Base-by-base conservation (phyloP, 306 rosid species). In the Dryas alaskensis region DNA sequence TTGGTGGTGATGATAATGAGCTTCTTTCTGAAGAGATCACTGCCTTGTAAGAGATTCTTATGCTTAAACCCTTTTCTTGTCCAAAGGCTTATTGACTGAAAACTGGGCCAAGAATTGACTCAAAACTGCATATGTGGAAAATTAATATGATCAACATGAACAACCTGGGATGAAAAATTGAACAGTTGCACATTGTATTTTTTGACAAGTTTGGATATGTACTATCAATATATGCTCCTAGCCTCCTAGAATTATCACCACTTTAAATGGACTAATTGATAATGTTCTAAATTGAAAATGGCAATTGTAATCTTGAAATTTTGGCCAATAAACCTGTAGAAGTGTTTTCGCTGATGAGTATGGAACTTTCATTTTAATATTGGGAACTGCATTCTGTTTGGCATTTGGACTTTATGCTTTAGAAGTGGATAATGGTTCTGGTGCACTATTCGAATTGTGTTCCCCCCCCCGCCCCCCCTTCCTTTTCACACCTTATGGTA, bases 21-120 rank as follows among this genome's bases (percentile, higher is more conserved):
- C 93, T 93, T n/a, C 79, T 83, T 25, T 78, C 96, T 40, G 97
- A 93, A 72, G 98, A 93, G 81, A 86, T 93, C 60, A 93, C 98
- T 22, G 98, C 97, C 74, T 54, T 93, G 97, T 93, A 87, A 81
- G 89, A 43, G 10, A 39, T 39, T 67, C 49, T 57, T 27, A 22
- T 19, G 27, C 27, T 45, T 42, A 1, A 17, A 37, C 46, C 61
- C 27, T 59, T 73, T 76, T 57, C 51, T 60, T 80, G 65, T 77
- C 54, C 57, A 57, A 47, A 13, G 37, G 31, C 42, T 31, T 31
- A 13, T 70, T 67, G 75, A 59, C 8, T 27, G 0, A 27, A 5
- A 59, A 10, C 47, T 31, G 25, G 37, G 37, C 37, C 37, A 31
- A 31, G 37, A 31, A 31, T 31, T 31, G 78, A 59, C 17, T 27